These are phyloP conservation scores for Ceriops decandra DNA, from an alignment of 345 rosid genomes.

Conservation along the genomic window DNA sequence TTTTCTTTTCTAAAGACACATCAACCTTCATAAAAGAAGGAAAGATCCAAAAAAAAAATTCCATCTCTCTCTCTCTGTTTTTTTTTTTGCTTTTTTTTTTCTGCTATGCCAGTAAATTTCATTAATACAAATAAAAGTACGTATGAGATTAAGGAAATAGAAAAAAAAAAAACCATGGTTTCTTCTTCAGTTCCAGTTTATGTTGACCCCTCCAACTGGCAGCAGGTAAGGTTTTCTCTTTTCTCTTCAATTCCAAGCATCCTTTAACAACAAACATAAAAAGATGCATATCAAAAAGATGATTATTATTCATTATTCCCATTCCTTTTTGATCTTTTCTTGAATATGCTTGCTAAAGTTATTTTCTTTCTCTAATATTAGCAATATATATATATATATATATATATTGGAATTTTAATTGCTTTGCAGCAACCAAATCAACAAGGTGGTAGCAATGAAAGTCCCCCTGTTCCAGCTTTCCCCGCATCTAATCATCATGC, in stretches of 20 bases:
- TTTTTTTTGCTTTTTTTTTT: too few relatives aligned
- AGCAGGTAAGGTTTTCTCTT: conserved; percentile 50
- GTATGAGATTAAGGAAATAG: conserved; percentile 16
- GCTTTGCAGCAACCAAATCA: conserved; percentile 42
- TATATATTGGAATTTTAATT: neutral
- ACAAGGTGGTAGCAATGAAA: conserved; percentile 31
- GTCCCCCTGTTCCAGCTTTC: conserved; percentile 42
- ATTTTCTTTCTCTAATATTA: conserved; percentile 15
- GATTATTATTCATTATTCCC: conserved; percentile 39
- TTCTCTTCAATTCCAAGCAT: conserved; percentile 17
- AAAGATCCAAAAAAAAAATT: conserved; percentile 7
- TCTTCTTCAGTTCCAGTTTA: conserved; percentile 66
- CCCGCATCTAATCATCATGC: conserved; percentile 36
- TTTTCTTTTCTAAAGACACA: conserved; percentile 51
- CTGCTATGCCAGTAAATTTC: too few relatives aligned
- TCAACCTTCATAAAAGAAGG: conserved; percentile 58
- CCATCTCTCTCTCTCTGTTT: too few relatives aligned
- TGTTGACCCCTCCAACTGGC: conserved; percentile 68
- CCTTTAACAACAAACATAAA: neutral
- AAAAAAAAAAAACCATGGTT: conserved; percentile 42
- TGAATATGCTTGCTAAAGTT: conserved; percentile 44
- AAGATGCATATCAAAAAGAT: conserved; percentile 29
- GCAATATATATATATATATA: neutral
- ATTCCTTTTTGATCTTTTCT: conserved; percentile 45
- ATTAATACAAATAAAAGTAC: too few relatives aligned